phyloP scores from a whole-genome alignment of 2,329 filamentous ascomycete genomes.

The Fusarium nematophilum region DNA sequence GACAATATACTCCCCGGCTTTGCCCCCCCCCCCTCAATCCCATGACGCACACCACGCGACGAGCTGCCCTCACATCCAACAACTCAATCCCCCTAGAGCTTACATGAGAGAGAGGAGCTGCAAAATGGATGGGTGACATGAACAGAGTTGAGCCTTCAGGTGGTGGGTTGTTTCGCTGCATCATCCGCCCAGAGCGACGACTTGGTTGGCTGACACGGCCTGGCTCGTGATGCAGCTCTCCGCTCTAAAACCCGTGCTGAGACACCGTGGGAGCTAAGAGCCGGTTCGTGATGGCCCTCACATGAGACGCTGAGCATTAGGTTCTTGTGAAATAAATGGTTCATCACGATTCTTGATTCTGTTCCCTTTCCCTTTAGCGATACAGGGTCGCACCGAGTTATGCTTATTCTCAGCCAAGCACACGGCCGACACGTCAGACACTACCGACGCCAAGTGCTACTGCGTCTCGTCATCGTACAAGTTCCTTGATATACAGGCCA shows the following conservation, averaged over 20 bases:
- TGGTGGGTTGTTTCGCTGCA: slow-evolving; percentile 37
- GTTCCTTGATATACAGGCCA: slow-evolving; percentile 14
- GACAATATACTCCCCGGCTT: slow-evolving; percentile 25
- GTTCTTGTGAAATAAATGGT: slow-evolving; percentile 3
- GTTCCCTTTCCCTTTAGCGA: not conserved
- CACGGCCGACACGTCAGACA: slow-evolving; percentile 8
- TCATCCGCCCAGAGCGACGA: slow-evolving; percentile 20
- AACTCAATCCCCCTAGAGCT: slow-evolving; percentile 4
- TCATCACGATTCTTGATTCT: slow-evolving; percentile 3
- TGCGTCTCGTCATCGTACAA: slow-evolving; percentile 24
- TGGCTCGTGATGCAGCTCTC: slow-evolving; percentile 35
- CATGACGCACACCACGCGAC: slow-evolving; percentile 29
- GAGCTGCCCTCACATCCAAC: slow-evolving; percentile 16
- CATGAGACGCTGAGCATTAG: slow-evolving; percentile 34
- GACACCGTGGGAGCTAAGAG: slow-evolving; percentile 20
- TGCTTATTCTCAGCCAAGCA: slow-evolving; percentile 22
- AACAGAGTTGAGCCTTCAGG: not conserved
- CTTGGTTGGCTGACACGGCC: slow-evolving; percentile 31
- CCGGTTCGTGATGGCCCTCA: slow-evolving; percentile 36
- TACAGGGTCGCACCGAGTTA: slow-evolving; percentile 3
- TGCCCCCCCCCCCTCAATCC: not conserved
- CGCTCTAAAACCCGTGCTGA: slow-evolving; percentile 24
- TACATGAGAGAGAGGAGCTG: slow-evolving; percentile 21
- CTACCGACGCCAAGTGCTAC: slow-evolving; percentile 19
- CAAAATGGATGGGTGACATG: slow-evolving; percentile 16